Base-by-base conservation (phyloP, 2,329 filamentous ascomycete genomes). In the Orbilia quercus region DNA sequence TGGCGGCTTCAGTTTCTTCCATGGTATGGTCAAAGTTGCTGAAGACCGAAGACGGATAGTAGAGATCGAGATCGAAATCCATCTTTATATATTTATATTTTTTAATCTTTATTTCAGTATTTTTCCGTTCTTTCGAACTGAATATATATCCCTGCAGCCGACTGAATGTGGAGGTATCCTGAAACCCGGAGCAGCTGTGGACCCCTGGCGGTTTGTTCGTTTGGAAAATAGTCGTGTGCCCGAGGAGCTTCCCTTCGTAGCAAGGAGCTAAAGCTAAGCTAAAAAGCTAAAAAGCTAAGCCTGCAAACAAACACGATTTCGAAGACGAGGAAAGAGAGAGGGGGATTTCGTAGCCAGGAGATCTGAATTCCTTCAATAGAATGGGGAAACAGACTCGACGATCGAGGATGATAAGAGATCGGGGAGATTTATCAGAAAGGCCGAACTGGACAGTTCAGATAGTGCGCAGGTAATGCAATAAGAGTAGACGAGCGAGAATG, bases 21-120 rank as follows among this genome's bases (percentile, higher is more conserved):
- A 72, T 34, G 34, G 28, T 53, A 18, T 54, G 55, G 14, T 71
- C 66, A 44, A 57, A 63, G 31, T 42, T 50, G 22, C 57, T 20
- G 31, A 71, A 72, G 31, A 64, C 47, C 28, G 67, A 22, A 20
- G 67, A 47, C 23, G 53, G 58, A 22, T 63, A 71, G 42, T 60
- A 72, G 34, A 72, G 45, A 22, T 72, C 67, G 59, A 72, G 42
- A 47, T 72, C 67, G 22, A 72, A 65, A 18, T 72, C 67, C 67
- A 72, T 72, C 36, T 36, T 47, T 7, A 18, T 42, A 48, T 23
- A 14, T 54, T 11, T n/a, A n/a, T n/a, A 12, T 9, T 9, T 18
- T 55, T 38, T 55, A 16, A 9, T 57, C 12, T 45, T 64, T n/a
- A 7, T 22, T 44, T 22, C 25, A 22, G 34, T 40, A 20, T 51